Base-by-base conservation (phyloP, 768 basidiomycete species). In the Tricholoma saponaceum region DNA sequence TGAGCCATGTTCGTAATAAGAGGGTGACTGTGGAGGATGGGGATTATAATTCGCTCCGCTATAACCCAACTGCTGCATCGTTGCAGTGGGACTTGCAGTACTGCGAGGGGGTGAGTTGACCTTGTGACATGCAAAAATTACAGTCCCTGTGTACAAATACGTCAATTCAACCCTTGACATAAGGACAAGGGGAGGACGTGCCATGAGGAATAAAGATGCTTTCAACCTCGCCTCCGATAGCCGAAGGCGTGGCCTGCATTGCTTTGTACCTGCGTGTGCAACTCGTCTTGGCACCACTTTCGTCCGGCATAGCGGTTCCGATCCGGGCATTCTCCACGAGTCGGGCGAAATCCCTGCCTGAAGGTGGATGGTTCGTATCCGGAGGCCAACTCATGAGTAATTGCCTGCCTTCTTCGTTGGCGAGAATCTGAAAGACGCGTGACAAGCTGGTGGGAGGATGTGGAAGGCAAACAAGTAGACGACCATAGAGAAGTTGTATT, bases 161-260 rank as follows among this genome's bases (percentile, higher is more conserved):
- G 55, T 62, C 55, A 62, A 55, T 53, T 54, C 52, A 55, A 57
- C 55, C 56, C 50, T 46, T 41, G 51, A 60, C 56, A 58, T 47
- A 63, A 66, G 66, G 69, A 62, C 44, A 60, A 62, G 56, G 63
- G 60, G 54, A 54, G 60, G 60, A 71, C 83, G 64, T 69, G 88
- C 91, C 91, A 83, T 94, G 90, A 69, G 92, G 91, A 72, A 92
- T 91, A 72, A 90, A 93, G 61, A 93, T 87, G 73, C 89, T 92
- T 69, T 92, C 90, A 26, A 92, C 88, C 71, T 86, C 83, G 58
- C 79, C 80, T 51, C 76, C 77, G 57, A 81, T 74, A 51, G 77
- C 78, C 35, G 81, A 79, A 66, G 79, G 76, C 79, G 89, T 82
- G 63, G 75, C 75, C 68, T 87, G 87, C 56, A 79, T 77, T 44